Percentiles rank a stretch among this genome's conserved stretches.
Conservation (phyloP, 805 yeast genomes). For the Candida vaughaniae region DNA sequence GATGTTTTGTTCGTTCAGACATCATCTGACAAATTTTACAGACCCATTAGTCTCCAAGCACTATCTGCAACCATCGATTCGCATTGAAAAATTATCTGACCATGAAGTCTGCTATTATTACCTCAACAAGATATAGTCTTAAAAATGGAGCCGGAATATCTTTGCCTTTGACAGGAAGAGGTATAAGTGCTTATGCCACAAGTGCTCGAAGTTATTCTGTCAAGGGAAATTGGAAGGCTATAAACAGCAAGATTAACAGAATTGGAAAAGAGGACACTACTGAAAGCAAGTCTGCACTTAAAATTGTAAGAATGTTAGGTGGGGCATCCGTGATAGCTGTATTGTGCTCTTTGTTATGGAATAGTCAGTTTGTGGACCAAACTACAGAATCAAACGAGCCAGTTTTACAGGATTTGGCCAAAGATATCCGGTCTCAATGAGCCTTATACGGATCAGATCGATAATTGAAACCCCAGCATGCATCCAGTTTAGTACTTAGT, state of each 20-base stretch:
- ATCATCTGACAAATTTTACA: no score
- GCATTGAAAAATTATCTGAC: no score
- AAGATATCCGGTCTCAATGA: conserved; percentile 19
- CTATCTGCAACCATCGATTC: no score
- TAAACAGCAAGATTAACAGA: conserved; percentile 20
- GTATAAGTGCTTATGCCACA: no score
- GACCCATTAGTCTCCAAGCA: no score
- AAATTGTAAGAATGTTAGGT: conserved; percentile 22
- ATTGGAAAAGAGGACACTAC: conserved; percentile 33
- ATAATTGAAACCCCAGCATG: not conserved
- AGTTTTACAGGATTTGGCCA: conserved; percentile 17
- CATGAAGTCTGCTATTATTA: no score
- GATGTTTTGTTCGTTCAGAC: conserved; percentile 59
- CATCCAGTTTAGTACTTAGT: not conserved
- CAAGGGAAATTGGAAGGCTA: not conserved
- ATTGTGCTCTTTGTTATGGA: conserved; percentile 27
- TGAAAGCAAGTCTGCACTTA: conserved; percentile 29
- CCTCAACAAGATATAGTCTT: no score
- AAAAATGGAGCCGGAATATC: no score
- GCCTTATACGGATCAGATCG: no score
- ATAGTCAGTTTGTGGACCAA: conserved; percentile 19
- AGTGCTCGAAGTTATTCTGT: conserved; percentile 1
- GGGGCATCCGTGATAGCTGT: conserved; percentile 25
- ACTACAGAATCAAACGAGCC: conserved; percentile 6
- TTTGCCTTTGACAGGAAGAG: no score